Conservation (phyloP, 768 basidiomycete species). For the Termitomyces sp. region DNA sequence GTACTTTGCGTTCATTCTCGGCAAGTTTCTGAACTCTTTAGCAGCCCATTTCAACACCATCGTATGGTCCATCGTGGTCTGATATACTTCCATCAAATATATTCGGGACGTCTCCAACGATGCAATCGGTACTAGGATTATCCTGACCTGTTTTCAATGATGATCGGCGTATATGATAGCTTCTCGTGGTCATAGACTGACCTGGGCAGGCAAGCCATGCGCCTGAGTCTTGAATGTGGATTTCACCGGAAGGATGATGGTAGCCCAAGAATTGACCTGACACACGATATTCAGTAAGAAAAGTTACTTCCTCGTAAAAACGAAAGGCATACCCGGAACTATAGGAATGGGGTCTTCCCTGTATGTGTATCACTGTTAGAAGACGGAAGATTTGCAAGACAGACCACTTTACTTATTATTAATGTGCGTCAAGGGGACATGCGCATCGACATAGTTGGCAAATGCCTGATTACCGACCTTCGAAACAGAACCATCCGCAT, state of each 20-base stretch:
- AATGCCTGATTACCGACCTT: constrained; percentile 58
- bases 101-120: constrained; percentile 45
- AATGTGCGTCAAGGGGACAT: constrained; percentile 47
- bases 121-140: constrained; percentile 45
- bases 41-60: constrained; percentile 25
- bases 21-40: not conserved
- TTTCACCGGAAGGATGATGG: constrained; percentile 42
- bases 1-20: constrained; percentile 20
- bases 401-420: constrained; percentile 44
- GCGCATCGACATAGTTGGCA: constrained; percentile 53
- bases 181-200: constrained; percentile 9
- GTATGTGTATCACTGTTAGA: not conserved
- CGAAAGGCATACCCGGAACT: constrained; percentile 26
- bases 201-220: constrained; percentile 57
- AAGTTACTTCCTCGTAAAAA: not conserved
- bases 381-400: not conserved
- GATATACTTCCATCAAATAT: constrained; percentile 36
- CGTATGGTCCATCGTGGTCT: constrained; percentile 46
- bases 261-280: constrained; percentile 30
- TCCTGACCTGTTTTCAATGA: constrained; percentile 41
- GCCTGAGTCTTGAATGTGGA: constrained; percentile 42
- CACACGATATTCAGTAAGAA: not conserved
- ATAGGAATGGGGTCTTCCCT: constrained; percentile 38
- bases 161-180: not conserved
- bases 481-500: not conserved